Percentiles rank a stretch among this genome's conserved stretches.
phyloP scores from a whole-genome alignment of 2,329 filamentous ascomycete species.

The Emydomyces testavorans region DNA sequence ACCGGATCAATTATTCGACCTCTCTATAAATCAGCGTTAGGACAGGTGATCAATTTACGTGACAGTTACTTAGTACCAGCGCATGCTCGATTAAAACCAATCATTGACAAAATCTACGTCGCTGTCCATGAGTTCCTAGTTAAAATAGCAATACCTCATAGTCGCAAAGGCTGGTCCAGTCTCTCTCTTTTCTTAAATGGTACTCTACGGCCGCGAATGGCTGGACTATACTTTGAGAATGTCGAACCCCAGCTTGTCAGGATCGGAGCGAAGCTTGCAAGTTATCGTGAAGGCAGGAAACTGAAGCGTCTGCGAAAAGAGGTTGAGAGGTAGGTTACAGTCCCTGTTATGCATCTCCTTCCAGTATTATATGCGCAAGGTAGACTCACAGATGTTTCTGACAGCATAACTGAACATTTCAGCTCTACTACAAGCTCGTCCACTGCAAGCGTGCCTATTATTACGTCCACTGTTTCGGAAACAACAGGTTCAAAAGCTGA shows the following conservation, averaged over 20 bases:
- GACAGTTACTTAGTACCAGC: constrained; percentile 62
- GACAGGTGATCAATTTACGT: constrained; percentile 56
- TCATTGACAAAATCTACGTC: constrained; percentile 57
- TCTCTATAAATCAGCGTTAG: constrained; percentile 57
- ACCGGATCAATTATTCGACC: constrained; percentile 50
- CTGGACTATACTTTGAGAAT: constrained; percentile 73
- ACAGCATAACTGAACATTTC: constrained; percentile 1
- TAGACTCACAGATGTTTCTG: background rate
- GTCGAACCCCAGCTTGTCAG: constrained; percentile 90
- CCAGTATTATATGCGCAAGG: background rate
- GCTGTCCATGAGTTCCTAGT: constrained; percentile 55
- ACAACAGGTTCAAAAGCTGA: constrained; percentile 19
- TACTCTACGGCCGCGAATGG: constrained; percentile 69
- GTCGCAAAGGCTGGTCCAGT: constrained; percentile 58
- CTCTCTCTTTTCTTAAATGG: constrained; percentile 60
- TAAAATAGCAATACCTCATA: constrained; percentile 60
- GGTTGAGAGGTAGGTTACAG: constrained; percentile 34
- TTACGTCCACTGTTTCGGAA: constrained; percentile 12
- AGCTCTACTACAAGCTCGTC: background rate
- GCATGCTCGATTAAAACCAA: constrained; percentile 63
- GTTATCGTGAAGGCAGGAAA: constrained; percentile 49
- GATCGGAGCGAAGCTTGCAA: constrained; percentile 77
- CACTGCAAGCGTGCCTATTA: constrained; percentile 9
- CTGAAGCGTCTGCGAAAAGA: constrained; percentile 49
- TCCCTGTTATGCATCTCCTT: background rate